These are phyloP conservation scores for Neofusicoccum cordaticola DNA, from an alignment of 2,329 filamentous ascomycete genomes.

Conservation along the genomic window DNA sequence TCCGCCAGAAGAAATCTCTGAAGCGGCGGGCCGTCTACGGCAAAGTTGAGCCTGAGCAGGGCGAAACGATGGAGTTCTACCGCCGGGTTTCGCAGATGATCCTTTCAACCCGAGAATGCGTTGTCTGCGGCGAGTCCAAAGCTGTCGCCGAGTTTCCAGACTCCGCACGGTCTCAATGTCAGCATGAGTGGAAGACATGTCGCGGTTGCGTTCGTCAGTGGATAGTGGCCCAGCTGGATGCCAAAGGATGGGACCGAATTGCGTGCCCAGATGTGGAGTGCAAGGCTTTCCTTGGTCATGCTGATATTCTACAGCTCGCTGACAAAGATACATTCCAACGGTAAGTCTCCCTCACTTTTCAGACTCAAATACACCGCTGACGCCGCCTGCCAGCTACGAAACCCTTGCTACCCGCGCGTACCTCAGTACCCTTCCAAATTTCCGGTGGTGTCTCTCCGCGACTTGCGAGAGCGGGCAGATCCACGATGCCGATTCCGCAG, in stretches of 20 bases:
- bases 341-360: slow-evolving; percentile 27
- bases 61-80: not conserved
- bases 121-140: not conserved
- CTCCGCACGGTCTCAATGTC: slow-evolving; percentile 23
- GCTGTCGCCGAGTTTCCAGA: not conserved
- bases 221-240: slow-evolving; percentile 36
- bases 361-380: not conserved
- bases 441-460: slow-evolving; percentile 52
- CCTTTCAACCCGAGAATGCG: not conserved
- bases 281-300: slow-evolving; percentile 40
- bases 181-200: slow-evolving; percentile 36
- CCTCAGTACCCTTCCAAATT: slow-evolving; percentile 45
- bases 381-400: slow-evolving; percentile 34
- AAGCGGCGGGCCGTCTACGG: not conserved
- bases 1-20: not conserved
- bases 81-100: not conserved
- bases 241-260: slow-evolving; percentile 47
- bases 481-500: slow-evolving; percentile 41
- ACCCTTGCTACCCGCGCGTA: slow-evolving; percentile 43
- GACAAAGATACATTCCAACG: slow-evolving; percentile 43
- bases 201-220: slow-evolving; percentile 37
- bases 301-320: slow-evolving; percentile 48
- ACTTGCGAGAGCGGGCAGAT: slow-evolving; percentile 54
- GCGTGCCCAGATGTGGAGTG: slow-evolving; percentile 51
- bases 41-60: not conserved